Base-by-base conservation (phyloP, 805 yeast genomes). In the Metschnikowia vanudenii region DNA sequence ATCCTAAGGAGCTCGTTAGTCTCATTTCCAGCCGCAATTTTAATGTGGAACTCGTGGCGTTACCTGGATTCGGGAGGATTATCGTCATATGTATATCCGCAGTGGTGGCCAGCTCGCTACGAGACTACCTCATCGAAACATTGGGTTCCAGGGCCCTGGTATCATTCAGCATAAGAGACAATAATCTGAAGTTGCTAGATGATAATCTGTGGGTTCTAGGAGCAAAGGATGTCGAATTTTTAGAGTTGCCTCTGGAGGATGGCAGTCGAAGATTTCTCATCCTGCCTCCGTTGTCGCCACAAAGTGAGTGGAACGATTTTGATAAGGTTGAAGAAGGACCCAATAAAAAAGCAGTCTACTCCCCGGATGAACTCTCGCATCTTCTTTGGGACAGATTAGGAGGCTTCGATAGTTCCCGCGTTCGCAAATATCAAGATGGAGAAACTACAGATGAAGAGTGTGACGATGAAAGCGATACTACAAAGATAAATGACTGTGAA, bases 271-370 rank as follows among this genome's bases (percentile, higher is more conserved):
- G 76, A 13, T 72, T 71, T 45, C 65, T 72, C 38, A 72, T 72
- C n/a, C 69, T 72, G 40, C 77, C 77, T 3, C 77, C 77, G 7
- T 52, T 67, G 8, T 70, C 75, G 9, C 77, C 77, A 0, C 76
- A 71, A 3, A 54, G 69, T 0, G 77, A 67, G 37, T 72, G 77
- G 77, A 64, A 70, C 48, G 68, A 69, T 43, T 72, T 69, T 68
- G 64, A 63, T 41, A 67, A 59, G 40, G 66, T 58, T 0, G 77
- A 72, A 49, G 76, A 71, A 11, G 73, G 73, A 0, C 77, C 77
- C 9, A 64, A 65, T 43, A 54, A 58, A 26, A 60, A 63, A 40
- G 46, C 74, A 0, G 58, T 72, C 4, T 62, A 61, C 43, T 63
- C 73, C 14, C 71, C 74, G 0, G 59, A 60, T 30, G 75, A 73